phyloP scores from a whole-genome alignment of 345 rosid genomes.

The sweet orange (Citrus sinensis) region DVS_A1.0 CM039163.1:1996001-1996500 shows the following conservation, averaged over 20 bases:
- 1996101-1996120: conserved; percentile 42
- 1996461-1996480: conserved; percentile 63
- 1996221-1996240: conserved; percentile 77
- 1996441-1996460: conserved; percentile 42
- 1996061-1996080: conserved; percentile 20
- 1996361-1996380: neutral
- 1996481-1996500: neutral
- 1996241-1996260: conserved; percentile 39
- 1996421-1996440: conserved; percentile 35
- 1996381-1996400: neutral
- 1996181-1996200: conserved; percentile 71
- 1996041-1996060: conserved; percentile 28
- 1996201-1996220: conserved; percentile 77
- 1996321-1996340: too few relatives aligned
- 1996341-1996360: conserved; percentile 11
- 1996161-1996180: conserved; percentile 57
- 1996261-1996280: conserved; percentile 6
- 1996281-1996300: too few relatives aligned
- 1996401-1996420: conserved; percentile 21
- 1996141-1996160: conserved; percentile 79
- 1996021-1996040: conserved; percentile 49
- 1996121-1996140: conserved; percentile 45
- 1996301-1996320: too few relatives aligned
- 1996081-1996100: conserved; percentile 34
- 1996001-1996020: conserved; percentile 48